Conservation (phyloP, 768 basidiomycete genomes). For the Hypholoma fasciculare region DNA sequence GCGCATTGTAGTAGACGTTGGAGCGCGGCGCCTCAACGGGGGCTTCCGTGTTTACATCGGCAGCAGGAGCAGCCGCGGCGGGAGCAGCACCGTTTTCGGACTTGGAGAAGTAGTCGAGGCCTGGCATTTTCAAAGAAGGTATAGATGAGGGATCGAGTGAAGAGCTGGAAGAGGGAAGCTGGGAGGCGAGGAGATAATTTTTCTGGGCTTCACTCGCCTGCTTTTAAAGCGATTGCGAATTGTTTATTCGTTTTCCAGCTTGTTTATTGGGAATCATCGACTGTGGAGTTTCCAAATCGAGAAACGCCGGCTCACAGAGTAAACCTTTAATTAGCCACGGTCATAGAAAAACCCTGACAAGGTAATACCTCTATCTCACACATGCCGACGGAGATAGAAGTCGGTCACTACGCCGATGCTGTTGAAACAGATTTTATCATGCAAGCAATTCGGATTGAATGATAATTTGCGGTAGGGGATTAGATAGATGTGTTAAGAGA, state of each 20-base stretch:
- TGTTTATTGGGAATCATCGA: neutral
- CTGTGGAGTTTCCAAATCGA: neutral
- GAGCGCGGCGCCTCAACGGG: slow-evolving; percentile 1
- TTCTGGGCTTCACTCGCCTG: neutral
- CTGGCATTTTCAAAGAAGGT: slow-evolving; percentile 18
- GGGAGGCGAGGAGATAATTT: slow-evolving; percentile 1
- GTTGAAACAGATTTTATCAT: neutral
- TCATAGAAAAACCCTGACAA: slow-evolving; percentile 1
- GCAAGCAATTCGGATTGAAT: neutral
- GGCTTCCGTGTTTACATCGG: neutral
- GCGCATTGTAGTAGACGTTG: slow-evolving; percentile 58
- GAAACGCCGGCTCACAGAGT: neutral
- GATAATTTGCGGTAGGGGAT: no score
- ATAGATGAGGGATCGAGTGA: neutral
- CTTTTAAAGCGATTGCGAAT: slow-evolving; percentile 3
- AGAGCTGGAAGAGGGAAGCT: neutral
- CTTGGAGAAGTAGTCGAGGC: slow-evolving; percentile 23
- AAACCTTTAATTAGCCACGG: slow-evolving; percentile 1
- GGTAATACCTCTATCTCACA: slow-evolving; percentile 7
- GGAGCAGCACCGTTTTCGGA: slow-evolving; percentile 7
- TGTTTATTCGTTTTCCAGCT: neutral
- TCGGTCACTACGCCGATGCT: neutral
- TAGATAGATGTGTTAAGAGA: no score
- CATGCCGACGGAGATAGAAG: slow-evolving; percentile 8
- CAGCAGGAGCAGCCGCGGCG: neutral